Conservation (phyloP, 2,329 filamentous ascomycete species). For the Metarhizium rileyi region DNA sequence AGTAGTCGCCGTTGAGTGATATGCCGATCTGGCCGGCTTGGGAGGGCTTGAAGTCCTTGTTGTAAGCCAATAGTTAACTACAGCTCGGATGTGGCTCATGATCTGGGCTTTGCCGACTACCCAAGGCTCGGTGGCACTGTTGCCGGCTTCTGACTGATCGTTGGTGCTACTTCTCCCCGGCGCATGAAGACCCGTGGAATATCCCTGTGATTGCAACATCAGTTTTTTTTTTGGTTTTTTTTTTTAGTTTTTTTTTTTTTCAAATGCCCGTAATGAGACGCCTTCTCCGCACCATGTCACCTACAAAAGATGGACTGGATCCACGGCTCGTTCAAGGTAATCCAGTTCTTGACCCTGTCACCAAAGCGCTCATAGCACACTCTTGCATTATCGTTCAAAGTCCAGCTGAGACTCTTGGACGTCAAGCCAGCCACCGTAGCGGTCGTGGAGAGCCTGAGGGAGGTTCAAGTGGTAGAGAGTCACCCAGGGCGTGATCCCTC, state of each 20-base stretch:
- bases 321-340: slow-evolving; percentile 30
- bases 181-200: slow-evolving; percentile 24
- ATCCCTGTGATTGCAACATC: slow-evolving; percentile 14
- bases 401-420: slow-evolving; percentile 21
- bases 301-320: slow-evolving; percentile 26
- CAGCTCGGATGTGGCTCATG: slow-evolving; percentile 25
- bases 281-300: background rate
- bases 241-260: too few relatives aligned
- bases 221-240: background rate
- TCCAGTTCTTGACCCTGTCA: slow-evolving; percentile 28
- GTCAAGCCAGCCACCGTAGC: slow-evolving; percentile 26
- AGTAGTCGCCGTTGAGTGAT: slow-evolving; percentile 28
- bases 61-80: slow-evolving; percentile 22
- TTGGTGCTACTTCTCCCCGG: slow-evolving; percentile 19
- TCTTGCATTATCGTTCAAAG: slow-evolving; percentile 26
- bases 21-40: slow-evolving; percentile 25
- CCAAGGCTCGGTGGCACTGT: slow-evolving; percentile 28
- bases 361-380: slow-evolving; percentile 31
- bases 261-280: too few relatives aligned
- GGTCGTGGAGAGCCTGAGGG: slow-evolving; percentile 24
- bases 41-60: slow-evolving; percentile 18
- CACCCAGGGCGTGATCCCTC: slow-evolving; percentile 50
- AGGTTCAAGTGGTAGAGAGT: slow-evolving; percentile 58
- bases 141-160: slow-evolving; percentile 9
- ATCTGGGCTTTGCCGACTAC: slow-evolving; percentile 26